phyloP scores from a whole-genome alignment of 2,329 filamentous ascomycete species.

The Aspergillus sp. region DNA sequence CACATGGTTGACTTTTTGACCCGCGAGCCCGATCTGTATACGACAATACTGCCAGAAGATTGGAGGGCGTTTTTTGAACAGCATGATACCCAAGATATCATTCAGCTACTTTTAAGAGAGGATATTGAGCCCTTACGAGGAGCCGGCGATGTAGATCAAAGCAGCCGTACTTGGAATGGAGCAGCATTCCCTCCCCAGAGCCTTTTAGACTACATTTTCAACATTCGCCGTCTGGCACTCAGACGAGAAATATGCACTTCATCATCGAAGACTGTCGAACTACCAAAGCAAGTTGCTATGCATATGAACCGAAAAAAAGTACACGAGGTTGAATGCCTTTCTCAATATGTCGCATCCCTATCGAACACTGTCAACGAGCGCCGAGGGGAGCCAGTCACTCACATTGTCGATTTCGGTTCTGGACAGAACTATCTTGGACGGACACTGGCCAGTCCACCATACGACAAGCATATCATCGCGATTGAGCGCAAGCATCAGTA shows the following conservation, averaged over 20 bases:
- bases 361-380: slow-evolving; percentile 51
- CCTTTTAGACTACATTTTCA: slow-evolving; percentile 66
- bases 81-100: slow-evolving; percentile 66
- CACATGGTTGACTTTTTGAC: slow-evolving; percentile 97
- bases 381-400: slow-evolving; percentile 56
- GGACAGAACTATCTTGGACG: slow-evolving; percentile 95
- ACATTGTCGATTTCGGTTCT: slow-evolving; percentile 93
- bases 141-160: slow-evolving; percentile 6
- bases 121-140: slow-evolving; percentile 52
- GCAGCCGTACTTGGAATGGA: slow-evolving; percentile 34
- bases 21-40: slow-evolving; percentile 75
- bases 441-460: slow-evolving; percentile 77
- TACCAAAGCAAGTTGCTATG: slow-evolving; percentile 69
- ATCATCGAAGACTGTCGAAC: slow-evolving; percentile 35
- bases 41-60: slow-evolving; percentile 66
- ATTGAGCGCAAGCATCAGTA: slow-evolving; percentile 86
- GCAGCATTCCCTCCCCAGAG: slow-evolving; percentile 45
- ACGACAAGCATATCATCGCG: slow-evolving; percentile 81
- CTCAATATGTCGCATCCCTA: slow-evolving; percentile 71
- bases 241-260: slow-evolving; percentile 53
- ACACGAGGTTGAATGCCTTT: slow-evolving; percentile 88
- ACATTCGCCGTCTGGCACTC: slow-evolving; percentile 66
- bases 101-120: slow-evolving; percentile 77
- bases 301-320: slow-evolving; percentile 97
- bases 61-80: slow-evolving; percentile 76